Conservation (phyloP, 2,329 filamentous ascomycete genomes). For the Bipolaris cookei region DNA sequence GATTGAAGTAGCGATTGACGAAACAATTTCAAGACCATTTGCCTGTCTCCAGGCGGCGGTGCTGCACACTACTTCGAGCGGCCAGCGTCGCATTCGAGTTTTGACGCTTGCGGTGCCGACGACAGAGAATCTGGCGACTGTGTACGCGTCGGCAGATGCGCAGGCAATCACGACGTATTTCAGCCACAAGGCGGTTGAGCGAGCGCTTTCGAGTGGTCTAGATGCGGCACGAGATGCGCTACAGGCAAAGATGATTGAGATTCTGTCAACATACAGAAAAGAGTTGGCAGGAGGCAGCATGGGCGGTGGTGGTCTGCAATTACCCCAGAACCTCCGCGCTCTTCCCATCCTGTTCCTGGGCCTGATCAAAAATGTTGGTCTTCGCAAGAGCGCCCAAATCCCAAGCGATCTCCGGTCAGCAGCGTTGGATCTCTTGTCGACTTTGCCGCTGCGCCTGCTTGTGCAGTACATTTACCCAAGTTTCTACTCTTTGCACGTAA, state of each 20-base stretch:
- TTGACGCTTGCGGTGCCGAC: slow-evolving; percentile 92
- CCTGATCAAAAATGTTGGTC: slow-evolving; percentile 85
- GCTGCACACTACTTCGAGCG: slow-evolving; percentile 96
- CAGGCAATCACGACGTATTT: slow-evolving; percentile 92
- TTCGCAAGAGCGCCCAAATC: slow-evolving; percentile 49
- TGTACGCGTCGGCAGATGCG: slow-evolving; percentile 95
- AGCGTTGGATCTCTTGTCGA: slow-evolving; percentile 91
- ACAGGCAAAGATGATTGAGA: slow-evolving; percentile 88
- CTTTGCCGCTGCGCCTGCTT: slow-evolving; percentile 83
- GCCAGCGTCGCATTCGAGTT: slow-evolving; percentile 92
- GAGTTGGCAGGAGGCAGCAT: slow-evolving; percentile 95
- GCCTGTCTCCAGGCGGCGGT: slow-evolving; percentile 86
- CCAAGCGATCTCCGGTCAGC: slow-evolving; percentile 81
- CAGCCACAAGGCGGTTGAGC: slow-evolving; percentile 96
- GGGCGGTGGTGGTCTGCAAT: slow-evolving; percentile 88
- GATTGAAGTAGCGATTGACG: slow-evolving; percentile 97
- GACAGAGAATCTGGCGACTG: slow-evolving; percentile 84
- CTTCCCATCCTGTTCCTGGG: slow-evolving; percentile 91
- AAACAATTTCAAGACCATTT: slow-evolving; percentile 87
- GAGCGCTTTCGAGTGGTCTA: slow-evolving; percentile 81
- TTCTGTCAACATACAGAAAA: slow-evolving; percentile 95
- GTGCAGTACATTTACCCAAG: slow-evolving; percentile 81
- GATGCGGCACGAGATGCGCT: slow-evolving; percentile 90
- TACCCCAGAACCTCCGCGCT: slow-evolving; percentile 88
- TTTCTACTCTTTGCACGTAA: slow-evolving; percentile 44